Conservation (phyloP, 176 grass and related monocot genomes). For the Rhynchospora tenuis region DNA sequence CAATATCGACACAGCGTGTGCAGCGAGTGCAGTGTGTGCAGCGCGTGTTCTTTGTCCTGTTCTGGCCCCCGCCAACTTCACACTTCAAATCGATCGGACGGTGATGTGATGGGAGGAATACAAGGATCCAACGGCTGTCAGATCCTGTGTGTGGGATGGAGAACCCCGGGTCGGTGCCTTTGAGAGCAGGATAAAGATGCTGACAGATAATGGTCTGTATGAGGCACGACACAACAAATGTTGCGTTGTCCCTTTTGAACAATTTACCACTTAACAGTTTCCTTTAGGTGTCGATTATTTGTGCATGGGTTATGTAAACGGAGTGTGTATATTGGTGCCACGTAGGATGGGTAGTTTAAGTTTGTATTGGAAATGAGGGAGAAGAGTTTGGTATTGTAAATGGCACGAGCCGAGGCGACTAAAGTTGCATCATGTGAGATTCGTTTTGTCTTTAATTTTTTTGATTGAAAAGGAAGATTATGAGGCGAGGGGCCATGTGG, state of each 20-base stretch:
- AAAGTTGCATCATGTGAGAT: background rate
- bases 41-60: background rate
- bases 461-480: background rate
- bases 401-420: background rate
- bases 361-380: background rate
- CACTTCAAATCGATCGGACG: slow-evolving; percentile 21
- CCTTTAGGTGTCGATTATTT: slow-evolving; percentile 17
- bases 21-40: background rate
- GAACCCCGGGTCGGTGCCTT: slow-evolving; percentile 37
- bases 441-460: background rate
- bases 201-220: slow-evolving; percentile 41
- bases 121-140: slow-evolving; percentile 45
- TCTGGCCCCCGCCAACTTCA: background rate
- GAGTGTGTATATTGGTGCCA: background rate
- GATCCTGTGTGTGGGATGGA: slow-evolving; percentile 25
- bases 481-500: background rate
- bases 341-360: background rate
- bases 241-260: background rate
- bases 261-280: slow-evolving; percentile 13
- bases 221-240: background rate
- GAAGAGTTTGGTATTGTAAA: background rate
- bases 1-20: background rate
- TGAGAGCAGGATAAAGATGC: slow-evolving; percentile 32
- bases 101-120: slow-evolving; percentile 28
- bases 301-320: background rate